Conservation (phyloP, 1,284 basidiomycete species). For the Blastosporella zonata region DNA sequence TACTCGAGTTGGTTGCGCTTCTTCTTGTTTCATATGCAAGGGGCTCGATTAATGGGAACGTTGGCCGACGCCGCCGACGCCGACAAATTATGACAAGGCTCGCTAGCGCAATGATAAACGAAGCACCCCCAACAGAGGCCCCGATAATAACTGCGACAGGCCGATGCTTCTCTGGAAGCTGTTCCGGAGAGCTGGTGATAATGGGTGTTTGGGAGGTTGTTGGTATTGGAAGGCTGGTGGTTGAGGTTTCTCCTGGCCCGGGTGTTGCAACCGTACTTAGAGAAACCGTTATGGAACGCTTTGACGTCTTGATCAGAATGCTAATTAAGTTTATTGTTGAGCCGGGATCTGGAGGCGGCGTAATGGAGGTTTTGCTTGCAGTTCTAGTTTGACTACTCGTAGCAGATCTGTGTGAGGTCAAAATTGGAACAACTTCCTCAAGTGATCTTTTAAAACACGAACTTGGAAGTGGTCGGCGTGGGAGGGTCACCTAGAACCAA, state of each 20-base stretch:
- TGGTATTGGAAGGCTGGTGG: background rate
- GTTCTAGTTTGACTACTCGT: background rate
- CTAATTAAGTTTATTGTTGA: background rate
- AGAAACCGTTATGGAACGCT: background rate
- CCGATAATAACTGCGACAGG: slow-evolving; percentile 1
- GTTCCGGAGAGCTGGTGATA: background rate
- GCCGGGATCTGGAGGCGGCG: background rate
- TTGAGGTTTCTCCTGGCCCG: background rate
- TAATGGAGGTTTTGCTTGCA: background rate
- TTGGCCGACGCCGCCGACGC: background rate
- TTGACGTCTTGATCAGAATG: background rate
- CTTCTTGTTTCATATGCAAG: background rate
- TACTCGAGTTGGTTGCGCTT: background rate
- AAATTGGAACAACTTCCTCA: background rate
- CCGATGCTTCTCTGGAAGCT: background rate
- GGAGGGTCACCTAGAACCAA: background rate
- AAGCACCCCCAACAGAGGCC: background rate
- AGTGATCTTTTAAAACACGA: background rate
- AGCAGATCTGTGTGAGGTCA: background rate
- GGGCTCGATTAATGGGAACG: background rate
- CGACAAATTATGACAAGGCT: background rate
- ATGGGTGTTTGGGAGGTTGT: background rate
- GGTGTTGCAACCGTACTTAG: background rate
- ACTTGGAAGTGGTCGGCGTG: background rate
- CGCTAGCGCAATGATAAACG: background rate